Evolutionary conservation across 1,139 yeast species (phyloP).

Genomic region (Hansenula sp.): DNA sequence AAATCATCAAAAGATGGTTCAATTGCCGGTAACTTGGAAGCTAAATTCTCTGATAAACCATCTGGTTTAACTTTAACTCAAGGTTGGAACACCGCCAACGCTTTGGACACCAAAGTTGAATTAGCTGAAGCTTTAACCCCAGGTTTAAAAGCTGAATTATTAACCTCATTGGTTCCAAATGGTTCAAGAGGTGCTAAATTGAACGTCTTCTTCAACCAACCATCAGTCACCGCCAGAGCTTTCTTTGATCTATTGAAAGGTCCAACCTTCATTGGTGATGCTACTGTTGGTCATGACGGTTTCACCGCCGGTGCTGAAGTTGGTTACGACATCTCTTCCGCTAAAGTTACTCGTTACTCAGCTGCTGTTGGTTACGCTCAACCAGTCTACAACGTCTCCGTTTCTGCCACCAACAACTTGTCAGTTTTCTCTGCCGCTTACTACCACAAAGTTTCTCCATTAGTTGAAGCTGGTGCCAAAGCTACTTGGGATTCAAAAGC

Average conservation of each 20-base stretch:
- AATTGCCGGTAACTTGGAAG: slow-evolving; percentile 86
- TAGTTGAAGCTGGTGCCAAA: slow-evolving; percentile 96
- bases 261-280: slow-evolving; percentile 92
- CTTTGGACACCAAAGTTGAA: slow-evolving; percentile 90
- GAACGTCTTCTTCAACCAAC: slow-evolving; percentile 89
- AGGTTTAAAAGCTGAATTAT: slow-evolving; percentile 91
- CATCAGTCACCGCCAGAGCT: slow-evolving; percentile 90
- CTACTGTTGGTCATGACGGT: slow-evolving; percentile 93
- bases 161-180: slow-evolving; percentile 84
- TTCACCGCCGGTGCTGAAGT: slow-evolving; percentile 97
- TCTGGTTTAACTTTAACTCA: slow-evolving; percentile 92
- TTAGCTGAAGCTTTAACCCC: slow-evolving; percentile 89
- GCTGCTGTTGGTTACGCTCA: slow-evolving; percentile 93
- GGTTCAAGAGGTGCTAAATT: slow-evolving; percentile 87
- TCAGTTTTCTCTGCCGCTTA: slow-evolving; percentile 92
- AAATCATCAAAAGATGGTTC: slow-evolving; percentile 81
- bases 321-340: slow-evolving; percentile 92
- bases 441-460: slow-evolving; percentile 91
- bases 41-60: slow-evolving; percentile 90
- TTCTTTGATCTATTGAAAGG: slow-evolving; percentile 95
- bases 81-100: slow-evolving; percentile 96
- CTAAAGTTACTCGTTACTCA: slow-evolving; percentile 91
- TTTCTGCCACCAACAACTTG: slow-evolving; percentile 87
- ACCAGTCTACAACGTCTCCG: slow-evolving; percentile 82
- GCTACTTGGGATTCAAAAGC: slow-evolving; percentile 93